Evolutionary conservation across 352 stramenopile genomes (phyloP), one percentile per base, ranked within the genome.

Genomic region (Pelagophyceae sp.): DNA sequence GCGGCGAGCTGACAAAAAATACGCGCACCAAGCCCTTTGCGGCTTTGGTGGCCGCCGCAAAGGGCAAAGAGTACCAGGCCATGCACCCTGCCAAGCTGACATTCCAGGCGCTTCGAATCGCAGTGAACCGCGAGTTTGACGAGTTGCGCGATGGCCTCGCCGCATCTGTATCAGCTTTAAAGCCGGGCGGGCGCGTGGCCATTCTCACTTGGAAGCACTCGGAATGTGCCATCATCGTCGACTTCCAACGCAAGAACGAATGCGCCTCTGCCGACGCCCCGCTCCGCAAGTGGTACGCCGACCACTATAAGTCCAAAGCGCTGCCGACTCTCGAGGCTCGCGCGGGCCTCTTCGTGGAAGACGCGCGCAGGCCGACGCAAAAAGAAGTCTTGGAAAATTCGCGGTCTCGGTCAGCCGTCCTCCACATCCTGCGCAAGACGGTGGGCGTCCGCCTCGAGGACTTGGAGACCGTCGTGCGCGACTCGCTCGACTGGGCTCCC

Each of bases 71-170:
- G 58, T 65, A 65, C 58, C 58, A 65, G 58, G 23, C 23, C 23
- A 65, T 65, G 58, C 58, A 65, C 58, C 58, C 58, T 17, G 58
- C 58, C 5, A 65, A 65, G 58, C 20, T 65, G 58, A 65, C 58
- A 6, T 65, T 65, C 29, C 58, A 65, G 58, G 58, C 58, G 20
- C 23, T 65, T 5, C 23, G 58, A 2, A 33, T 65, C 58, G 58
- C 23, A 2, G 58, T 65, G 58, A 65, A 65, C 58, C 58, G 58
- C 17, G 58, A 65, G 32, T 65, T n/a, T 65, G 5, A 17, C 5
- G 58, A 65, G 23, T 25, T 65, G 2, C 5, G 23, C 17, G 5
- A 25, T 5, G 58, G 58, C 58, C 58, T 65, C 6, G 58, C 23
- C 5, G 58, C 5, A n/a, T 17, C 58, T 17, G 2, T 33, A n/a